phyloP scores from a whole-genome alignment of 805 yeast species.

The Pichia kluyveri region DNA sequence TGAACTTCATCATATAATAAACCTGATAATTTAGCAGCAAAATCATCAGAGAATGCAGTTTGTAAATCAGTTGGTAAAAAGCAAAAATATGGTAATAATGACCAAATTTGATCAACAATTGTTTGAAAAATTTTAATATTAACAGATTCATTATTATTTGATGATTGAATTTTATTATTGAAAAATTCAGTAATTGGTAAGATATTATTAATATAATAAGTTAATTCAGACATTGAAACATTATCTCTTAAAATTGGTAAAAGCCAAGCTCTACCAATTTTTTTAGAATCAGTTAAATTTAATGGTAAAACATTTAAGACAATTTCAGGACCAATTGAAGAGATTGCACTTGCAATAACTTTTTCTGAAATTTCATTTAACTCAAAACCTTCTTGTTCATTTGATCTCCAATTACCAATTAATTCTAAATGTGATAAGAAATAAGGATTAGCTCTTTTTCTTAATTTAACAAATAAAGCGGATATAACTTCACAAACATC shows the following conservation, averaged over 20 bases:
- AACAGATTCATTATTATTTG: constrained; percentile 47
- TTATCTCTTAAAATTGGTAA: constrained; percentile 86
- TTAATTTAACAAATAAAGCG: constrained; percentile 52
- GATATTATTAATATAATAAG: constrained; percentile 52
- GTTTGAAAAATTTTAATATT: constrained; percentile 76
- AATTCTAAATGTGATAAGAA: constrained; percentile 55
- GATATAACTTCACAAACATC: constrained; percentile 65
- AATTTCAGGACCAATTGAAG: constrained; percentile 78
- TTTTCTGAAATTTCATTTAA: constrained; percentile 68
- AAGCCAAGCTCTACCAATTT: constrained; percentile 92
- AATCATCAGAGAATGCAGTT: constrained; percentile 56
- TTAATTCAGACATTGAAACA: constrained; percentile 60
- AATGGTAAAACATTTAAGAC: constrained; percentile 72
- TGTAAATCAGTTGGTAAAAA: constrained; percentile 74
- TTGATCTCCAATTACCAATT: constrained; percentile 81
- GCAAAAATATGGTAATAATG: constrained; percentile 80
- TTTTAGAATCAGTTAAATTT: constrained; percentile 52
- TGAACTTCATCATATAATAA: constrained; percentile 66
- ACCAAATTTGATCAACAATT: constrained; percentile 86
- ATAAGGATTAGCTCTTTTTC: constrained; percentile 62
- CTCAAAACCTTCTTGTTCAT: constrained; percentile 60
- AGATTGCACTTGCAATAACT: constrained; percentile 70
- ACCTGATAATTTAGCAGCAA: constrained; percentile 71
- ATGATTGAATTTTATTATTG: constrained; percentile 34
- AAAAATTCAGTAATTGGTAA: constrained; percentile 58